Evolutionary conservation across 176 grass and related monocot species (phyloP).

Genomic region (Carex littledalei): DNA sequence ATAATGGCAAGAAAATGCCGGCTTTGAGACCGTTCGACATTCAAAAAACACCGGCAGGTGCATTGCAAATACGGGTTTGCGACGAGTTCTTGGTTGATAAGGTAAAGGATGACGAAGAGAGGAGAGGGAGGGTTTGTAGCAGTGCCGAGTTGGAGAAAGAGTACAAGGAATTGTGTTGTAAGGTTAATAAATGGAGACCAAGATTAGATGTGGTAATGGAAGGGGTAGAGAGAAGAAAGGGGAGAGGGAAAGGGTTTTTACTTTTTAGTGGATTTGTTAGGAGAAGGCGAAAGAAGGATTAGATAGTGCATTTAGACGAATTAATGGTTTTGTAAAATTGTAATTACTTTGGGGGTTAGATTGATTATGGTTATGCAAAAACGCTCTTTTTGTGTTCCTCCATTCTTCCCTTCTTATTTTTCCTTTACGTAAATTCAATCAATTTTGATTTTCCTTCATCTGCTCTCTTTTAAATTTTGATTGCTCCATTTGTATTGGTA

Average conservation of each 20-base stretch:
- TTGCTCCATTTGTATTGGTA: neutral
- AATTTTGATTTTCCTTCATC: neutral
- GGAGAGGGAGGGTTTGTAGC: conserved; percentile 19
- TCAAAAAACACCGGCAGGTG: conserved; percentile 49
- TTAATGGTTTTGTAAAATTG: conserved; percentile 25
- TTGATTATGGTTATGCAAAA: conserved; percentile 20
- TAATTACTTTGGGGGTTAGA: conserved; percentile 8
- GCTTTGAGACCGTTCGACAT: conserved; percentile 59
- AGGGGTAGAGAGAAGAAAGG: conserved; percentile 15
- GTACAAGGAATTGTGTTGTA: conserved; percentile 51
- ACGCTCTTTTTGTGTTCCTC: neutral
- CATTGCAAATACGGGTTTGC: conserved; percentile 68
- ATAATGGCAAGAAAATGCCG: neutral
- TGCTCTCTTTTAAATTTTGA: neutral
- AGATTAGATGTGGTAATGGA: conserved; percentile 27
- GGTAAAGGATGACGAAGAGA: neutral
- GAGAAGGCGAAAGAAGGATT: conserved; percentile 2
- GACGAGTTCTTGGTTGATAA: conserved; percentile 52
- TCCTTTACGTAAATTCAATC: neutral
- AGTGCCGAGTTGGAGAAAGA: conserved; percentile 68
- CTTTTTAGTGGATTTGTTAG: conserved; percentile 21
- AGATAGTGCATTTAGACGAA: neutral
- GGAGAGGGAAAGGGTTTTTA: neutral
- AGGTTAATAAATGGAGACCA: conserved; percentile 22
- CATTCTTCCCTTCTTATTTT: neutral